Evolutionary conservation across 805 yeast genomes (phyloP), one percentile per base, ranked within the genome.

Genomic region (Wickerhamomyces rabaulensis): DNA sequence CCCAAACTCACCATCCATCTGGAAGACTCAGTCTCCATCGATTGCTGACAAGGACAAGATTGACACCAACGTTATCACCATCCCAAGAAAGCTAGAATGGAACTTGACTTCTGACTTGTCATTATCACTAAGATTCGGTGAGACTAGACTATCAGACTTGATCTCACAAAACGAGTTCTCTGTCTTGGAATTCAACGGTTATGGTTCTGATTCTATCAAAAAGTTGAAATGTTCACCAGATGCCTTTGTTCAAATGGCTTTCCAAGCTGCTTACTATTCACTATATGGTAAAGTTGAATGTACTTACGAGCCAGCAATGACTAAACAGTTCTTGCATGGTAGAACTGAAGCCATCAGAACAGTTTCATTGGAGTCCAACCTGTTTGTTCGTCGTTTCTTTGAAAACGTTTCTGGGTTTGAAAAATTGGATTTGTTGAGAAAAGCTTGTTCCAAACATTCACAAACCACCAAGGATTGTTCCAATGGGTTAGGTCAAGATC

Each of bases 271-370:
- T 4, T 90, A 89, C 65, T 90, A 87, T 61, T 95, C 96, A 0
- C 73, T 90, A 35, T 90, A 90, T 62, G 97, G 97, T 42, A 87
- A 86, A 61, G 92, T 89, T 36, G 97, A 89, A 65, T 87, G 95
- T 53, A 88, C 96, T 6, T 90, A 90, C 63, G 97, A 90, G 67
- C 97, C 97, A 2, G 96, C 96, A 9, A 90, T 90, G 97, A 91
- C 97, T 4, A 90, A 90, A 64, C 72, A 71, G 49, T 90, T 83
- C 62, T 75, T 84, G 52, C 96, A 90, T 61, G 97, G 97, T 10
- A 77, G 97, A 63, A 90, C 97, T 1, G 97, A 90, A 65, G 95
- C 96, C 4, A 81, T 90, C 46, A 74, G 97, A 58, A 78, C 95
- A 0, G 97, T 90, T 5, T 81, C 92, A 7, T 73, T 78, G 55